Base-by-base conservation (phyloP, 1,139 yeast species). In the Candida mesenterica region DNA sequence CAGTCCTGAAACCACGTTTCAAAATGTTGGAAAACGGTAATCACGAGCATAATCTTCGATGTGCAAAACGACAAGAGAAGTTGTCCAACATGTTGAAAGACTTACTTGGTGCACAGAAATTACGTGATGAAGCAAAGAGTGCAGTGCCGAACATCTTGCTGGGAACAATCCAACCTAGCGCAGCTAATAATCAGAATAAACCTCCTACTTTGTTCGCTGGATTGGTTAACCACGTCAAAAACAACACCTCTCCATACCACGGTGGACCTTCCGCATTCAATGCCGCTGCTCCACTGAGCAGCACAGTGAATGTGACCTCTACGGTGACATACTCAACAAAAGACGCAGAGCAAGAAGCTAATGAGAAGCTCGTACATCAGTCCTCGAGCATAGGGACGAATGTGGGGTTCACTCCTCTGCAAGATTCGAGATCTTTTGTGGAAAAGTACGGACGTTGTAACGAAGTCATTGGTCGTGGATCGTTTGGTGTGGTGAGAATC, bases 131-230 rank as follows among this genome's bases (percentile, higher is more conserved):
- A 48, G 95, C 95, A 2, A 80, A 82, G 33, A 75, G 84, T 35
- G 95, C 95, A 1, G 85, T 87, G n/a, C 94, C 95, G 1, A 85
- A 82, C 43, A 55, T 68, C n/a, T 46, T 69, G 25, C 58, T 42
- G 12, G 44, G 43, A 4, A 14, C 9, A 5, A 33, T 33, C 4
- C 35, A 31, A 3, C 32, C 24, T 4, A 37, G 32, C 26, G 42
- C 41, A 15, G 40, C 37, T 14, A 39, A 20, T 20, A 34, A 37
- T 20, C 36, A 35, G 30, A 24, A 22, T 17, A 71, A 55, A 39
- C 89, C 92, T 8, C 94, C 96, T 10, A 81, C 95, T 8, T 69
- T 90, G 36, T 80, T 90, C 59, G 82, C 92, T 10, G 90, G 95
- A 0, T 73, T 88, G 40, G 82, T 89, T n/a, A 73, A 66, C 41